Conservation (phyloP, 2,329 filamentous ascomycete species). For the Tolypocladium endophyticum region DNA sequence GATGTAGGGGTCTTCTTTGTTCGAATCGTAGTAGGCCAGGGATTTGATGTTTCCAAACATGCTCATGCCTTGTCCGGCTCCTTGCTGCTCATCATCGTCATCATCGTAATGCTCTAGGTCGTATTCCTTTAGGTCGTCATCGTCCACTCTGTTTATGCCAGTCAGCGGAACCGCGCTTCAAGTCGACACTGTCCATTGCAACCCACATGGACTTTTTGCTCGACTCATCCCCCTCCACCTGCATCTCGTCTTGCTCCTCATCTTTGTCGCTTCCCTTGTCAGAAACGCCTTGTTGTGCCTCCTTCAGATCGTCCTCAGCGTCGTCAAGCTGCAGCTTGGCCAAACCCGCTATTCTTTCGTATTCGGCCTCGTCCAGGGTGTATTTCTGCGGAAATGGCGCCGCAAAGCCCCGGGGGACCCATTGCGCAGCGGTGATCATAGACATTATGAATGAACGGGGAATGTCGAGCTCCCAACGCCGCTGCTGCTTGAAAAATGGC, state of each 20-base stretch:
- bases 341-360: slow-evolving; percentile 62
- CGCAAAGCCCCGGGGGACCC: slow-evolving; percentile 68
- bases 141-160: slow-evolving; percentile 40
- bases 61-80: slow-evolving; percentile 59
- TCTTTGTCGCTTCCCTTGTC: slow-evolving; percentile 14
- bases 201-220: slow-evolving; percentile 3
- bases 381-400: slow-evolving; percentile 68
- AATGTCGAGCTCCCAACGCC: slow-evolving; percentile 1
- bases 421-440: slow-evolving; percentile 68
- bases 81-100: slow-evolving; percentile 48
- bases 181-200: neutral
- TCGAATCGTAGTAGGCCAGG: slow-evolving; percentile 85
- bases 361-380: slow-evolving; percentile 65
- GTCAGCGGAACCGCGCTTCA: slow-evolving; percentile 6
- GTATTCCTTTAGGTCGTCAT: slow-evolving; percentile 92
- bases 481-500: neutral
- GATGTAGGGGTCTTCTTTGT: slow-evolving; percentile 94
- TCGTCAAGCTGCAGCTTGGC: slow-evolving; percentile 80
- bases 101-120: slow-evolving; percentile 94
- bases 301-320: slow-evolving; percentile 74
- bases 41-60: slow-evolving; percentile 96
- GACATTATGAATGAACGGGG: slow-evolving; percentile 32
- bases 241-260: slow-evolving; percentile 23
- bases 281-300: slow-evolving; percentile 43
- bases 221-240: slow-evolving; percentile 7